These are phyloP conservation scores for Cymbopogon flexuosus DNA, from an alignment of 202 grass and related monocot genomes.

Conservation along the genomic window DNA sequence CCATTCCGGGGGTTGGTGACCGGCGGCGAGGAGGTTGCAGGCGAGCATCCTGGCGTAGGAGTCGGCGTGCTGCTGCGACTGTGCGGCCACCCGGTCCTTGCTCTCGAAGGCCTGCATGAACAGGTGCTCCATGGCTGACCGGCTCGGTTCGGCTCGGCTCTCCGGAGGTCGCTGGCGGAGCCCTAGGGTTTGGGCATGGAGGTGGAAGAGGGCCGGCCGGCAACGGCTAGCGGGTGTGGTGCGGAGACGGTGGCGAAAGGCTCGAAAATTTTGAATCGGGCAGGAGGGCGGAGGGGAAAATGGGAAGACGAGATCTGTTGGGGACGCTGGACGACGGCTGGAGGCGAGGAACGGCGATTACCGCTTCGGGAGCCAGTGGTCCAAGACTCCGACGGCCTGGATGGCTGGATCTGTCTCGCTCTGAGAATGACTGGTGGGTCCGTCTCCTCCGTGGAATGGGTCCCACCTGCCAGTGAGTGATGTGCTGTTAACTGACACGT, in stretches of 20 bases:
- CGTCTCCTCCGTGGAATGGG: too few species aligned
- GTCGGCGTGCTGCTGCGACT: constrained; percentile 61
- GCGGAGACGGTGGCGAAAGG: neutral
- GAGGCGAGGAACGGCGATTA: neutral
- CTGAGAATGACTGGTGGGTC: too few species aligned
- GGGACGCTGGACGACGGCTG: neutral
- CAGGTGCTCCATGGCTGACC: constrained; percentile 67
- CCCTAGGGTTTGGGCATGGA: constrained; percentile 37
- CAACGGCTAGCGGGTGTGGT: constrained; percentile 12
- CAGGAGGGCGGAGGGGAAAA: neutral
- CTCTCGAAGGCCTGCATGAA: constrained; percentile 84
- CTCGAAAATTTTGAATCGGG: constrained; percentile 44
- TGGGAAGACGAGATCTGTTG: neutral
- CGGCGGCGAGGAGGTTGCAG: constrained; percentile 50
- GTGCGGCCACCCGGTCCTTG: constrained; percentile 39
- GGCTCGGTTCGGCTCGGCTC: neutral
- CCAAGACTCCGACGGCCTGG: too few species aligned
- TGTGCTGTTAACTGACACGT: too few species aligned
- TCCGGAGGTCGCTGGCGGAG: neutral
- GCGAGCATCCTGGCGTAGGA: constrained; percentile 58
- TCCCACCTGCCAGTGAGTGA: too few species aligned
- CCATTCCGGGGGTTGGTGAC: constrained; percentile 52
- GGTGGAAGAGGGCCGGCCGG: constrained; percentile 12
- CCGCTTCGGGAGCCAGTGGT: neutral
- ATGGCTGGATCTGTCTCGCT: too few species aligned